A percentile compares a stretch with the other conserved stretches of the same genome.
Evolutionary conservation across 169 alveolate species (phyloP).

Genomic region (Blepharisma undulans): DNA sequence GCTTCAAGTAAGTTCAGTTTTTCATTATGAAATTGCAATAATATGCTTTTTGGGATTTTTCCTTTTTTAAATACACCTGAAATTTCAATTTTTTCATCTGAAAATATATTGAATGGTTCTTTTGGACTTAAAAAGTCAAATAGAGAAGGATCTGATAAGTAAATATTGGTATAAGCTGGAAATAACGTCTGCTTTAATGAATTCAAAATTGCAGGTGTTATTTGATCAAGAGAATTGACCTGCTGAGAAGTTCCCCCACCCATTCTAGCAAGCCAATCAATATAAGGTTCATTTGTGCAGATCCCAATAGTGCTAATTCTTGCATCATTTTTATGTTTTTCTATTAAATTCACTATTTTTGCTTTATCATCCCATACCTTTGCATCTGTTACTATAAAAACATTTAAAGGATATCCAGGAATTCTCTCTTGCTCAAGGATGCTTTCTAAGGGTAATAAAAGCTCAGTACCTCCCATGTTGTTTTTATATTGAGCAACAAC

Average conservation of each 20-base stretch:
- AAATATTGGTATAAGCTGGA: not conserved
- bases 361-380: not conserved
- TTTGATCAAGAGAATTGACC: not conserved
- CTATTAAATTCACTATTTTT: not conserved
- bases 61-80: not conserved
- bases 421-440: not conserved
- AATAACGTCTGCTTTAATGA: not conserved
- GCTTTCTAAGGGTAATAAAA: not conserved
- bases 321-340: not conserved
- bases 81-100: not conserved
- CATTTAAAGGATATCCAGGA: not conserved
- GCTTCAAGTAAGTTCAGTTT: not conserved
- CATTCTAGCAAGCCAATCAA: not conserved
- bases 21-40: not conserved
- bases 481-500: not conserved
- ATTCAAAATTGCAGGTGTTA: not conserved
- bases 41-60: not conserved
- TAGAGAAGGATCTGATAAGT: not conserved
- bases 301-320: constrained; percentile 1
- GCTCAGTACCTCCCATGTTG: not conserved
- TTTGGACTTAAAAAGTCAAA: not conserved
- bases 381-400: constrained; percentile 5
- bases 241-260: not conserved
- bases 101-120: not conserved
- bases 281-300: not conserved